Conservation (phyloP, 2,329 filamentous ascomycete genomes). For the Phialophora tarda region DNA sequence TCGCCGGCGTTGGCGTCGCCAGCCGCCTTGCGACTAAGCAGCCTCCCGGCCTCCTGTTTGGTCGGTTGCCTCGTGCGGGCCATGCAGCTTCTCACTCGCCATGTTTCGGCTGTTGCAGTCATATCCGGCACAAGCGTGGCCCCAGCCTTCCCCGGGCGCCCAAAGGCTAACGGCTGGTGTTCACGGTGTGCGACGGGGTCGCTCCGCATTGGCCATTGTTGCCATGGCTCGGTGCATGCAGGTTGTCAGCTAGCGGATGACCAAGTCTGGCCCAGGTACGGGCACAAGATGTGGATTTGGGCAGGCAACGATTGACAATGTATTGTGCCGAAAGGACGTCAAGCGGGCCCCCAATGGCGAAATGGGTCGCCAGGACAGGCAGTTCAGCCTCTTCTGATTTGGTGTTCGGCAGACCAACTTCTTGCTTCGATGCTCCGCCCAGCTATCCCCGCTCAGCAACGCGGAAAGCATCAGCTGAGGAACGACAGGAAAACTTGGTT, state of each 20-base stretch:
- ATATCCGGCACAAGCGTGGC: neutral
- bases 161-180: neutral
- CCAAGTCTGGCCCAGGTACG: neutral
- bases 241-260: neutral
- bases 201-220: neutral
- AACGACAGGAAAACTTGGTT: conserved; percentile 2
- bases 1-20: neutral
- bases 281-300: neutral
- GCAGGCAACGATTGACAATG: neutral
- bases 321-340: neutral
- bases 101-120: conserved; percentile 1
- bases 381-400: neutral
- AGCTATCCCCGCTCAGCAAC: neutral
- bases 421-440: neutral
- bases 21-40: neutral
- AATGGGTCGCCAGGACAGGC: neutral
- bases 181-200: neutral
- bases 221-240: neutral
- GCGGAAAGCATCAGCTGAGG: conserved; percentile 11
- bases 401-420: neutral
- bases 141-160: neutral
- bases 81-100: neutral
- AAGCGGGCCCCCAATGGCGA: neutral
- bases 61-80: neutral
- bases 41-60: neutral